Evolutionary conservation across 306 rosid genomes (phyloP).

Genomic region (Mucuna pruriens): DNA sequence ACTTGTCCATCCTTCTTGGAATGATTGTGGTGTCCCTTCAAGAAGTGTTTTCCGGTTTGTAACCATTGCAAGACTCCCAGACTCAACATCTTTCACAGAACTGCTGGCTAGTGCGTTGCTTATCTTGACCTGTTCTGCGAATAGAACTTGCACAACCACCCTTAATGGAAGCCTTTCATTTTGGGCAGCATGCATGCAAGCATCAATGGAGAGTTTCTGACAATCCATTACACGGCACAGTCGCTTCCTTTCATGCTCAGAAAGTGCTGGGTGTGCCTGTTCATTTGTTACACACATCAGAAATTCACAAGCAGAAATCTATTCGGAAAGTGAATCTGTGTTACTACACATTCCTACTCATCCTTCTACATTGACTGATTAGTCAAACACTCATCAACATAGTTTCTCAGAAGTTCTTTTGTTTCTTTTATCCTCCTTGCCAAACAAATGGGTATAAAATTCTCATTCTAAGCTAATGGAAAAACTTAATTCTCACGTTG

Average conservation of each 20-base stretch:
- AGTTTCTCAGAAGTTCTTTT: slow-evolving; percentile 1
- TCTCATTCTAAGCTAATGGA: too few species aligned
- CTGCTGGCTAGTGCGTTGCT: slow-evolving; percentile 76
- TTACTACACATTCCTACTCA: neutral
- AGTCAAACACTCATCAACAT: neutral
- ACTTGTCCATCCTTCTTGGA: slow-evolving; percentile 96
- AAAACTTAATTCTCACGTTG: too few species aligned
- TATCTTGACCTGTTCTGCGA: slow-evolving; percentile 92
- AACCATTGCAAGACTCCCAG: slow-evolving; percentile 70
- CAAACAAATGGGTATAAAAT: slow-evolving; percentile 5
- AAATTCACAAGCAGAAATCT: neutral
- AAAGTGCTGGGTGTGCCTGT: slow-evolving; percentile 94
- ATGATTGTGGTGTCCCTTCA: slow-evolving; percentile 93
- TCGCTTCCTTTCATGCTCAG: slow-evolving; percentile 96
- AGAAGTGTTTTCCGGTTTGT: slow-evolving; percentile 80
- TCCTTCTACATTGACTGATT: neutral
- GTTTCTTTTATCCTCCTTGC: neutral
- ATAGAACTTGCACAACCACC: slow-evolving; percentile 94
- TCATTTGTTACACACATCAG: slow-evolving; percentile 17
- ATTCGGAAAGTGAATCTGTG: neutral
- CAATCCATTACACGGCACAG: slow-evolving; percentile 98
- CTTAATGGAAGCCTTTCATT: slow-evolving; percentile 96
- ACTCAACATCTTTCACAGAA: slow-evolving; percentile 68
- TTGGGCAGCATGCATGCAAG: slow-evolving; percentile 98
- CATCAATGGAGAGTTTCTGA: slow-evolving; percentile 96